Base-by-base conservation (phyloP, 2,329 filamentous ascomycete species). In the Colletotrichum endophyticum region DNA sequence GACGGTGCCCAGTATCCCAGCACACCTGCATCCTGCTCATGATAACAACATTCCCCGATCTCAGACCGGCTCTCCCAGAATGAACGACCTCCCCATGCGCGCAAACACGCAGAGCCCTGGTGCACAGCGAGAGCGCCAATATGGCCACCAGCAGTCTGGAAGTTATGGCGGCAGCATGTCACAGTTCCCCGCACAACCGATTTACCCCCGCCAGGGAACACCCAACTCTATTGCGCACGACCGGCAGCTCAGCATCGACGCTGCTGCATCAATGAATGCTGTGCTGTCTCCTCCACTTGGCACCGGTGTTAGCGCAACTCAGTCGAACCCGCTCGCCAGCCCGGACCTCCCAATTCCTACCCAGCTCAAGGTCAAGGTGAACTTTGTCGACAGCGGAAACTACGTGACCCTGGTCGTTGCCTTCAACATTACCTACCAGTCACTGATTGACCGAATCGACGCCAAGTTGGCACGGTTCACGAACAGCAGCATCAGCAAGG, bases 391-490 rank as follows among this genome's bases (percentile, higher is more conserved):
- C 75, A 87, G 85, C 62, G 94, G 94, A 63, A 97, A 96, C 82
- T 98, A 98, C 80, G 94, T 98, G 75, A 98, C 96, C 1, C 90
- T 99, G n/a, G 96, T 99, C 13, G 98, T 98, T 57, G 95, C 95
- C 36, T 98, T 95, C 85, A 98, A 98, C 83, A 99, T 99, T 81
- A 94, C 95, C 56, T 99, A 98, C 85, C 95, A 97, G 79, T 97
- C 95, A 28, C 89, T 99, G 72, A 96, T 97, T 78, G 97, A 99
- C 83, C 94, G 97, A 13, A 98, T 99, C 80, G 97, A 99, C 82
- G 95, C 96, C 32, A 99, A 99, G 84, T 91, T 99, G 74, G 94
- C 94, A 76, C 93, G 95, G 72, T 96, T 96, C 80, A 98, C 95
- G 25, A 94, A 91, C 80, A 94, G 95, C 82, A 96, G 94, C 70